Evolutionary conservation across 164 flowering plant genomes (phyloP), one percentile per base, ranked within the genome.

Genomic region (Stephania cephalantha): DNA sequence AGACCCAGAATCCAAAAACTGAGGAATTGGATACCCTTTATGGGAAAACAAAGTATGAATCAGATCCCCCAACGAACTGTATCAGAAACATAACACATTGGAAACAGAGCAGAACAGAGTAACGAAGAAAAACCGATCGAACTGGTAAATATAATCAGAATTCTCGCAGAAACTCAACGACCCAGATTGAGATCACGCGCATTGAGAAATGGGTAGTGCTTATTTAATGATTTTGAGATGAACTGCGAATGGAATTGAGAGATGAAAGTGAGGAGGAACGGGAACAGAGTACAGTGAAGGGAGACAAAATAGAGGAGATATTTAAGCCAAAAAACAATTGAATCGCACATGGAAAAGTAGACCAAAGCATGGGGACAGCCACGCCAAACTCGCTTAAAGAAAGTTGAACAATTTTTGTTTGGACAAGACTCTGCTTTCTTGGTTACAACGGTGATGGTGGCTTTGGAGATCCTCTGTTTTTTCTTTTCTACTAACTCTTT

Each of bases 331-430:
- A 81, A 77, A 80, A 82, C 65, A 50, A 81, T 74, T 76, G 35
- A 78, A 75, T 71, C 10, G 87, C 90, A 85, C 88, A 82, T 86
- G 88, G 81, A 80, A 73, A 35, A 83, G 84, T 79, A 83, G 83
- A 76, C 83, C 80, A 80, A 77, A 79, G 83, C 87, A 79, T 79
- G 84, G 83, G 79, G 84, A 82, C 79, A 69, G 70, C 61, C 79
- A 35, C 42, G 4, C 83, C 31, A 76, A 75, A 48, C 30, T 22
- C 58, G 22, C 12, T 2, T 15, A 50, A 8, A 9, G 12, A 65
- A 46, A 68, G 68, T 35, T 35, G 48, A 50, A 68, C 68, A 50
- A 50, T 50, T 35, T 9, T 50, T 74, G 71, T 48, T 50, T 45
- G 45, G 71, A 74, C 76, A 68, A 68, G 3, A 35, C 53, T 8